Percentiles rank a stretch among this genome's conserved stretches.
These are phyloP conservation scores for Saccharomycopsis sp. DNA, from an alignment of 805 yeast species.

Conservation along the genomic window DNA sequence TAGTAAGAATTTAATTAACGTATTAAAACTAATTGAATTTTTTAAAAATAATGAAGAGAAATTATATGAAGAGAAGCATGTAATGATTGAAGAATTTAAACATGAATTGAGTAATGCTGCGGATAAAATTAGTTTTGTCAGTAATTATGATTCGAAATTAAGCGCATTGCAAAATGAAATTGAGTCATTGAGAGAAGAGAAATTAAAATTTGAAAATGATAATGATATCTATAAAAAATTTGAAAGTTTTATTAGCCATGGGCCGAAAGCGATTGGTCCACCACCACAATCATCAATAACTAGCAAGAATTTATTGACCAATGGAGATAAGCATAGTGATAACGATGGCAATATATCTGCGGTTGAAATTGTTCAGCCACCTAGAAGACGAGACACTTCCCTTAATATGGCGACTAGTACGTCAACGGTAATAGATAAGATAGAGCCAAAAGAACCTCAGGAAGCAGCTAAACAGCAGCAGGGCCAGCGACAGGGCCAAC, in stretches of 20 bases:
- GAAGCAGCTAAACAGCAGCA: background rate
- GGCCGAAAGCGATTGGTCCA: background rate
- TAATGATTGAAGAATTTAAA: slow-evolving; percentile 15
- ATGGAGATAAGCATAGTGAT: no score
- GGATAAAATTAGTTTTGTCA: slow-evolving; percentile 20
- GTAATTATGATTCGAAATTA: slow-evolving; percentile 10
- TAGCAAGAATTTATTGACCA: no score
- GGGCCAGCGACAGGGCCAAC: background rate
- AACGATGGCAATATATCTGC: no score
- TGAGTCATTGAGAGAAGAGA: slow-evolving; percentile 14
- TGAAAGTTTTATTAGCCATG: background rate
- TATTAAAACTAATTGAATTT: slow-evolving; percentile 2
- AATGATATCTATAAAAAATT: slow-evolving; percentile 17
- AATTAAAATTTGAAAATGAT: slow-evolving; percentile 19
- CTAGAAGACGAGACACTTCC: no score
- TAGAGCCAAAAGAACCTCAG: background rate
- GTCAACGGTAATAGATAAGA: background rate
- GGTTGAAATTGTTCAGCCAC: background rate
- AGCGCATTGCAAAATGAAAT: slow-evolving; percentile 8
- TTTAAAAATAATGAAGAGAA: slow-evolving; percentile 5
- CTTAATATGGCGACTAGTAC: no score
- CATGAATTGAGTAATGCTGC: slow-evolving; percentile 9
- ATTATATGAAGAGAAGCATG: slow-evolving; percentile 10
- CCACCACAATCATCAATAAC: no score
- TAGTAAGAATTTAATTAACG: slow-evolving; percentile 17